Evolutionary conservation across 2,329 filamentous ascomycete genomes (phyloP), one percentile per base, ranked within the genome.

Genomic region (Trichoderma koningii): DNA sequence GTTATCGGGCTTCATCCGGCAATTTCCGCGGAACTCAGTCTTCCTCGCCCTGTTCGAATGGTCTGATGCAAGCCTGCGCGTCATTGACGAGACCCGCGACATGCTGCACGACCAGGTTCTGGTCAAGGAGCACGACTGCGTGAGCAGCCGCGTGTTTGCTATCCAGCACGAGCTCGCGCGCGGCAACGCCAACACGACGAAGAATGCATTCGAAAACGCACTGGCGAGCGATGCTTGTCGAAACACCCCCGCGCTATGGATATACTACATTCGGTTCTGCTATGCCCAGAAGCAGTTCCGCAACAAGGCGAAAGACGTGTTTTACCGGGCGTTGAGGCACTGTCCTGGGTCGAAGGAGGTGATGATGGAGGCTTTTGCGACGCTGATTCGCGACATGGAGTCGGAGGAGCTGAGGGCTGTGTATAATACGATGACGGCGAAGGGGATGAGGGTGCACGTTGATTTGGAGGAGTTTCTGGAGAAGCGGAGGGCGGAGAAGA

Each of bases 71-170:
- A 85, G 88, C 7, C 85, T 92, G 50, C 85, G 88, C 26, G 83
- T 95, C 62, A 85, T 92, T 67, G 91, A 96, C 70, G 89, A 91
- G 19, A 85, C 96, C 21, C 87, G 90, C n/a, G 81, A 84, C 6
- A 77, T 91, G 9, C 78, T 93, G 12, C 76, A 82, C 21, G 81
- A 82, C 73, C 82, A 82, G 71, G 75, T 86, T 0, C 75, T 84
- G 2, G 68, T 73, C 6, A 69, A 72, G 17, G 56, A 66, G 7
- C 74, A 79, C 59, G 82, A 83, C 70, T 76, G 76, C 47, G 67
- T 82, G 14, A 75, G 75, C 67, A 80, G 75, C 67, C 80, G 82
- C 7, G 67, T 81, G 14, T 85, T 86, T 71, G 79, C 82, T 23
- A 80, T 87, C 55, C 74, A 77, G n/a, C 78, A 85, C 70, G 84